phyloP scores from a whole-genome alignment of 306 rosid species.

The Dryas octopetala region DNA sequence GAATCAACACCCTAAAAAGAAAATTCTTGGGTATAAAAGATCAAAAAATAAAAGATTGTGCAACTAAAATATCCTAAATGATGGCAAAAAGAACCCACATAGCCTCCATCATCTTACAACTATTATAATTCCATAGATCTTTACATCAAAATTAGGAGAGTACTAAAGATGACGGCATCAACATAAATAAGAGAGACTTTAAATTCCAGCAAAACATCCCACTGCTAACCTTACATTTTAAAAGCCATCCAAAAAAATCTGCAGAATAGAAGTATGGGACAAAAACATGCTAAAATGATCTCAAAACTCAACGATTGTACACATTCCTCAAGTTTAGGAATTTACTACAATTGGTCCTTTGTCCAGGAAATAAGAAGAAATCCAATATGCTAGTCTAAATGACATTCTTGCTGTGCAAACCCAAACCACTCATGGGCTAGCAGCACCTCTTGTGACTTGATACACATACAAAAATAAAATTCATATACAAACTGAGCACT shows the following conservation, averaged over 20 bases:
- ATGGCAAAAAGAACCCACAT: neutral
- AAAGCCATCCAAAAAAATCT: neutral
- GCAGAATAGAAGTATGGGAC: neutral
- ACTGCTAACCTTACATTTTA: neutral
- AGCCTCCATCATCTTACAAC: neutral
- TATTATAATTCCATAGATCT: neutral
- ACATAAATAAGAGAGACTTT: neutral
- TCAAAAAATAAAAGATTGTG: neutral
- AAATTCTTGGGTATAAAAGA: neutral
- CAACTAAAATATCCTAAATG: neutral
- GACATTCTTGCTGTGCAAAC: neutral
- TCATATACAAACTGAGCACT: neutral
- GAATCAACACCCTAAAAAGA: conserved; percentile 68
- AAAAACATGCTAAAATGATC: neutral
- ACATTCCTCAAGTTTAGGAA: neutral
- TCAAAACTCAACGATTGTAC: neutral
- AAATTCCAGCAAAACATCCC: neutral
- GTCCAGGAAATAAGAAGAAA: neutral
- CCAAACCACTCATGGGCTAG: neutral
- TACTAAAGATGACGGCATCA: neutral
- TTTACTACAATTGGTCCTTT: neutral
- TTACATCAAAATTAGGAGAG: neutral
- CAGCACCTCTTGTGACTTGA: too few relatives aligned
- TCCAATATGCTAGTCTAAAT: neutral
- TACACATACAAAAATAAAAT: neutral